Conservation (phyloP, 257 asterid species). For the Handroanthus guayacan region DNA sequence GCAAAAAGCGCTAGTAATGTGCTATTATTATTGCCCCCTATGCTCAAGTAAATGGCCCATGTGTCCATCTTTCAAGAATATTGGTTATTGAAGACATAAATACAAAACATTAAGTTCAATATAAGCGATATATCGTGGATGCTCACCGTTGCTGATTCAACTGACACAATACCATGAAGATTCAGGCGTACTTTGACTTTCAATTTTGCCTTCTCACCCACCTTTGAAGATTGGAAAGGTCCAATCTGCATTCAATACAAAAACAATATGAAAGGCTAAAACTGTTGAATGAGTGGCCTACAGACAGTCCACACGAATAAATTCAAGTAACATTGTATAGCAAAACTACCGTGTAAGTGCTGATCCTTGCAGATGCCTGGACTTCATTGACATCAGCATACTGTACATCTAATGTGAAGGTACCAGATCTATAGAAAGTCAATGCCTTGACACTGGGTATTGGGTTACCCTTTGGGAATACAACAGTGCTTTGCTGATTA, state of each 20-base stretch:
- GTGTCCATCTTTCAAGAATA: not conserved
- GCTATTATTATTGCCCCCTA: not conserved
- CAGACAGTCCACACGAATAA: not conserved
- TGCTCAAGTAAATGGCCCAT: not conserved
- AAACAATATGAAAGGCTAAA: constrained; percentile 2
- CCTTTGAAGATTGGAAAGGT: constrained; percentile 67
- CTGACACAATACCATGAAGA: constrained; percentile 84
- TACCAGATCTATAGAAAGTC: constrained; percentile 80
- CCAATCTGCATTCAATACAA: constrained; percentile 63
- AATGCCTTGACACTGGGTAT: constrained; percentile 91
- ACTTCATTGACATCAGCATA: constrained; percentile 80
- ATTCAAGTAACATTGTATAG: not conserved
- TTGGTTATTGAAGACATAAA: not conserved
- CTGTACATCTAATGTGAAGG: constrained; percentile 71
- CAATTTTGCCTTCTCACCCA: constrained; percentile 69
- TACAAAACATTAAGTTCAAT: not conserved
- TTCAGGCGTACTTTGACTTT: constrained; percentile 84
- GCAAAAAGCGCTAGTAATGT: not conserved
- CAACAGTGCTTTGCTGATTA: constrained; percentile 73
- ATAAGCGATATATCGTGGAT: not conserved
- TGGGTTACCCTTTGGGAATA: constrained; percentile 89
- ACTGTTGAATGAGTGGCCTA: not conserved
- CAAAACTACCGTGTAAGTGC: constrained; percentile 76
- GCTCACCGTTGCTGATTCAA: constrained; percentile 86
- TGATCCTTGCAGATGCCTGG: constrained; percentile 79